phyloP scores from a whole-genome alignment of 2,329 filamentous ascomycete species.

The Diplodia mutila region DNA sequence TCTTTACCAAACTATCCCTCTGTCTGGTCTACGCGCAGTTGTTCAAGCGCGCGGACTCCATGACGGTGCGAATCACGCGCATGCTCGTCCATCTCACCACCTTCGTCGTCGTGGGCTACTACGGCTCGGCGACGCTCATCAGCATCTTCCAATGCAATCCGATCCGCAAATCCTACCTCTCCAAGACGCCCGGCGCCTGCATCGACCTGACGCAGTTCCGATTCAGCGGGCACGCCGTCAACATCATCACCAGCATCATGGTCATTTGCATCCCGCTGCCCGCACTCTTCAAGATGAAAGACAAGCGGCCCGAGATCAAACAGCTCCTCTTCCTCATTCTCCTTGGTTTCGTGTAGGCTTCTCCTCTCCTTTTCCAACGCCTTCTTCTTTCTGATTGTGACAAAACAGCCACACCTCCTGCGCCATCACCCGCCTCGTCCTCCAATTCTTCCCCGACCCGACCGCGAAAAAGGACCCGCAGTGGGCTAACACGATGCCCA shows the following conservation, averaged over 20 bases:
- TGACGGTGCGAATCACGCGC: constrained; percentile 10
- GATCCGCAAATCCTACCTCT: constrained; percentile 6
- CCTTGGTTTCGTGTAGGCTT: background rate
- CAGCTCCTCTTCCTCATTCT: constrained; percentile 16
- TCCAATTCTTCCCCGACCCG: constrained; percentile 13
- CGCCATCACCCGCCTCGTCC: constrained; percentile 9
- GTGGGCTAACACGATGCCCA: constrained; percentile 7
- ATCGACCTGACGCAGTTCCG: constrained; percentile 12
- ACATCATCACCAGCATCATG: constrained; percentile 17
- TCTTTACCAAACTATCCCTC: constrained; percentile 12
- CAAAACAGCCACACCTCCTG: constrained; percentile 4
- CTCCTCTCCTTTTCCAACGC: no score
- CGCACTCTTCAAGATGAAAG: constrained; percentile 10
- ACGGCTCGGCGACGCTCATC: constrained; percentile 1
- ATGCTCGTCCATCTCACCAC: constrained; percentile 5
- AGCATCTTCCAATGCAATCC: constrained; percentile 13
- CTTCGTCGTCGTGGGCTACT: constrained; percentile 2
- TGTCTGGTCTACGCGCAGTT: constrained; percentile 14
- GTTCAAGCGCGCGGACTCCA: constrained; percentile 10
- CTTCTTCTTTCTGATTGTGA: no score
- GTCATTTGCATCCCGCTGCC: constrained; percentile 15
- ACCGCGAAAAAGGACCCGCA: constrained; percentile 1
- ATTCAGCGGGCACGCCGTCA: constrained; percentile 14
- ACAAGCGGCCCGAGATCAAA: constrained; percentile 15
- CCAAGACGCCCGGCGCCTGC: constrained; percentile 8